phyloP scores from a whole-genome alignment of 495 filamentous ascomycete genomes.

The Symbiotaphrina buchneri region DNA sequence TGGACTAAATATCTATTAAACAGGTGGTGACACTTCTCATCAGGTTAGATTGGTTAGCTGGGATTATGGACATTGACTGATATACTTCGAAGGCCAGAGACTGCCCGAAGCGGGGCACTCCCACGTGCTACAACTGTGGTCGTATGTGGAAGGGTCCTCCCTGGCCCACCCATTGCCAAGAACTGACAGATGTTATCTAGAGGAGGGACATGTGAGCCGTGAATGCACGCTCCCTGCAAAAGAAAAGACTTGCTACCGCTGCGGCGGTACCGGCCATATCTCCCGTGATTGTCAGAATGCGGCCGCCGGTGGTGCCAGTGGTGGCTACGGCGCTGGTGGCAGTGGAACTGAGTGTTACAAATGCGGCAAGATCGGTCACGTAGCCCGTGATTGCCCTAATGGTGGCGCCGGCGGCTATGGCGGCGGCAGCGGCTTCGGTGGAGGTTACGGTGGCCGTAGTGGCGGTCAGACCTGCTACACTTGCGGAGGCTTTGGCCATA shows the following conservation, averaged over 20 bases:
- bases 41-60: slow-evolving; percentile 6
- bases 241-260: slow-evolving; percentile 94
- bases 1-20: no score
- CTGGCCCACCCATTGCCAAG: not conserved
- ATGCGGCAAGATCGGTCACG: slow-evolving; percentile 93
- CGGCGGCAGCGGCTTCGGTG: slow-evolving; percentile 15
- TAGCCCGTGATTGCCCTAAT: slow-evolving; percentile 85
- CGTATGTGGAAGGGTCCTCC: slow-evolving; percentile 2
- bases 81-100: slow-evolving; percentile 12
- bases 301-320: slow-evolving; percentile 23
- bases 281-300: slow-evolving; percentile 68
- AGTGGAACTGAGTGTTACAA: slow-evolving; percentile 84
- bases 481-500: slow-evolving; percentile 89
- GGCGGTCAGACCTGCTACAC: slow-evolving; percentile 79
- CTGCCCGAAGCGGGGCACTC: slow-evolving; percentile 18
- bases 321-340: slow-evolving; percentile 17
- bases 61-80: no score
- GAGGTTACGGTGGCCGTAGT: slow-evolving; percentile 19
- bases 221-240: slow-evolving; percentile 79
- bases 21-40: slow-evolving; percentile 20
- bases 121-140: slow-evolving; percentile 12
- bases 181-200: slow-evolving; percentile 10
- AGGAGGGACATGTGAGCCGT: slow-evolving; percentile 83
- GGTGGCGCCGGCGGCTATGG: slow-evolving; percentile 20
- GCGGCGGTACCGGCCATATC: slow-evolving; percentile 72